Conservation (phyloP, 768 basidiomycete genomes). For the Boletus reticulatus region DNA sequence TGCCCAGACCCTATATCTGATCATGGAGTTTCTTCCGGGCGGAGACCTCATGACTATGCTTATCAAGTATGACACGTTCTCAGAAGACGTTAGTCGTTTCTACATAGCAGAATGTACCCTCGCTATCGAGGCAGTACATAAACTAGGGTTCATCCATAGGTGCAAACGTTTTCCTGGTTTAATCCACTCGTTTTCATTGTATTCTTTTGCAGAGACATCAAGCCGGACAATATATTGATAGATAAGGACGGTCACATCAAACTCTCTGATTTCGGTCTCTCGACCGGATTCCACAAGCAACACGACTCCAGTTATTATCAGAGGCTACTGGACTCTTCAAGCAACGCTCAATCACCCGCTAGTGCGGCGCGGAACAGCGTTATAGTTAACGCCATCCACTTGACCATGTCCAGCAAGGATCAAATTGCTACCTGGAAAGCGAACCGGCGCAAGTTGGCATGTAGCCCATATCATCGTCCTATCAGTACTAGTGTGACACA, state of each 20-base stretch:
- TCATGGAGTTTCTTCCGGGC: conserved; percentile 99
- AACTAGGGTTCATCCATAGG: conserved; percentile 97
- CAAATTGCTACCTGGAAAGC: conserved; percentile 99
- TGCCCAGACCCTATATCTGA: conserved; percentile 84
- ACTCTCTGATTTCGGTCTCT: conserved; percentile 96
- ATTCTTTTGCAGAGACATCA: conserved; percentile 75
- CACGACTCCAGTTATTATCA: conserved; percentile 97
- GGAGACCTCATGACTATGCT: conserved; percentile 99
- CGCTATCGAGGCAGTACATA: conserved; percentile 96
- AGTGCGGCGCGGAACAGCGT: conserved; percentile 81
- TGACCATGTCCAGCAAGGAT: conserved; percentile 92
- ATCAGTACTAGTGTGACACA: not conserved
- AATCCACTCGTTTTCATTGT: not conserved
- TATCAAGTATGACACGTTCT: conserved; percentile 99
- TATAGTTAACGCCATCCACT: conserved; percentile 94
- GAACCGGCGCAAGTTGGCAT: conserved; percentile 89
- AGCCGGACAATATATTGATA: conserved; percentile 91
- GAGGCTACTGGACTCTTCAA: conserved; percentile 71
- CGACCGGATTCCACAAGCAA: conserved; percentile 98
- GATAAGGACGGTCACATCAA: conserved; percentile 98
- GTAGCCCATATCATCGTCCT: conserved; percentile 18
- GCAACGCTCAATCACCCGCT: conserved; percentile 40
- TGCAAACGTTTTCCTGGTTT: conserved; percentile 24
- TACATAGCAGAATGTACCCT: conserved; percentile 99
- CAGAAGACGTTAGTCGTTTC: conserved; percentile 96